Conservation (phyloP, 768 basidiomycete species). For the Peribolospora kevripleyi region DNA sequence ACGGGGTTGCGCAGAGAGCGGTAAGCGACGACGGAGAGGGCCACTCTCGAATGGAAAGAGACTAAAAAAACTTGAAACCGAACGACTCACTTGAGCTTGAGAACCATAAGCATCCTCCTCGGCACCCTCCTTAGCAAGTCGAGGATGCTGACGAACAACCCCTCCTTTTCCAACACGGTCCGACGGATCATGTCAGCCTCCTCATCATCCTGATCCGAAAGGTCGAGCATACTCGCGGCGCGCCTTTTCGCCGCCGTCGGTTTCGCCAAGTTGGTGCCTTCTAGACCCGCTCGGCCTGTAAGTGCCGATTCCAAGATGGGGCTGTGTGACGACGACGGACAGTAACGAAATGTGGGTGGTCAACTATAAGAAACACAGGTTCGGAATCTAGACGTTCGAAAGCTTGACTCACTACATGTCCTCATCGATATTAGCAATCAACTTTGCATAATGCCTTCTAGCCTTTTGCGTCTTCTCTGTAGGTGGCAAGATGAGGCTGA, state of each 20-base stretch:
- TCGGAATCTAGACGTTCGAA: too few species aligned
- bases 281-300: conserved; percentile 52
- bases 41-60: too few species aligned
- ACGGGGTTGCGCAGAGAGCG: neutral
- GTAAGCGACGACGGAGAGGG: neutral
- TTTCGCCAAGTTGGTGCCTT: conserved; percentile 25
- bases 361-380: too few species aligned
- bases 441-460: conserved; percentile 60
- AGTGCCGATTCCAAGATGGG: conserved; percentile 86
- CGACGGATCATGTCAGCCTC: conserved; percentile 61
- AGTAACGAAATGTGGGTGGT: neutral
- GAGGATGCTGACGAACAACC: conserved; percentile 59
- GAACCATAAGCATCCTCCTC: conserved; percentile 30
- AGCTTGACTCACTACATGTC: conserved; percentile 32
- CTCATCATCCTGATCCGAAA: conserved; percentile 41
- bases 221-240: conserved; percentile 53
- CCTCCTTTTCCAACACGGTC: conserved; percentile 61
- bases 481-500: conserved; percentile 54
- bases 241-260: conserved; percentile 21
- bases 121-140: conserved; percentile 69
- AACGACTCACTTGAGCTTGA: conserved; percentile 28
- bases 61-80: neutral
- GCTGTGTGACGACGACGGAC: neutral
- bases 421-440: conserved; percentile 72
- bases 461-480: conserved; percentile 39